Base-by-base conservation (phyloP, 2,329 filamentous ascomycete species). In the Sporothrix globosa region DNA sequence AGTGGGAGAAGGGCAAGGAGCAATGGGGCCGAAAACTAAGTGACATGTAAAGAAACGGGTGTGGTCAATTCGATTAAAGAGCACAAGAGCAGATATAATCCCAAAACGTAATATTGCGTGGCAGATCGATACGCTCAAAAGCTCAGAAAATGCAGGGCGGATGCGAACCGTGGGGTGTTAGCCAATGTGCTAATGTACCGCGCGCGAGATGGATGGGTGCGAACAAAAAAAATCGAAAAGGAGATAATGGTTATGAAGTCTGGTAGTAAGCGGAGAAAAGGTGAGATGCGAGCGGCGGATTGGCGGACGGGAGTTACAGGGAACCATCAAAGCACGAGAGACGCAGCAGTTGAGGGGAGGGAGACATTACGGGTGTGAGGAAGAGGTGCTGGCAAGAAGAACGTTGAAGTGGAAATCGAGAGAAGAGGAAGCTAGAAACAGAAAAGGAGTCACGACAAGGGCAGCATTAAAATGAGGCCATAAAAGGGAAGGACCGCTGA, bases 121-220 rank as follows among this genome's bases (percentile, higher is more conserved):
- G 54, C 53, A 52, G 67, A 50, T 69, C 54, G 67, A 69, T 69
- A 69, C 67, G 67, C 27, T 69, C 10, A 39, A 39, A 48, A 1
- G 13, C 14, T 48, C 41, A n/a, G 48, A 48, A 67, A 48, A n/a
- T 24, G 24, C 63, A 68, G 58, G 54, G 69, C 50, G 66, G 48
- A 66, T 27, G 66, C 52, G 34, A 63, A 58, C 54, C 67, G 67
- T 69, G 67, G 67, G 44, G 46, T 30, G 30, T 39, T 46, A 13
- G 50, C 24, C 66, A 68, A 56, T 34, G 54, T n/a, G 66, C 46
- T 54, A 69, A 52, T 52, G 67, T n/a, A 14, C 41, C 11, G 41
- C 14, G 3, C 14, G 54, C 27, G 54, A 41, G 53, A n/a, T 44
- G 67, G 53, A 69, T 34, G 67, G 54, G 54, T 68, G 66, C 58